Base-by-base conservation (phyloP, 2,329 filamentous ascomycete species). In the Microdochium nivale region DNA sequence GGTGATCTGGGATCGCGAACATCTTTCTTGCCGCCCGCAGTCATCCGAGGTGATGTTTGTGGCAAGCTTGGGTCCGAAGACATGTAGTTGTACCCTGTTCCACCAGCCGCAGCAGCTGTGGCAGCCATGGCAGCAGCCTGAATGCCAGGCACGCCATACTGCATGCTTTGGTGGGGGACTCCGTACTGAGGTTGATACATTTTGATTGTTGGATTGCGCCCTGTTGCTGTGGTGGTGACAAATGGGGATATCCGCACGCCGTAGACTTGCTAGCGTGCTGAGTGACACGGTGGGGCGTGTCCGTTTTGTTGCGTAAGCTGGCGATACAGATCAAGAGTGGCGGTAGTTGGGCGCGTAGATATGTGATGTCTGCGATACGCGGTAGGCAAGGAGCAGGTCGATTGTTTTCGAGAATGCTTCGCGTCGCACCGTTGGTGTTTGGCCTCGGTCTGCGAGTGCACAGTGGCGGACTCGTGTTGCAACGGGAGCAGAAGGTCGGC, bases 71-170 rank as follows among this genome's bases (percentile, higher is more conserved):
- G 77, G 62, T 91, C 87, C 51, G 87, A 83, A 49, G 84, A 73
- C 70, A 90, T 82, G 58, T 86, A 84, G 59, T 87, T 87, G 56
- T 75, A 72, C 19, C 63, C 65, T 33, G 73, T 81, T 54, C 89
- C 86, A 40, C 92, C 91, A 5, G 90, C 91, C 11, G 92, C 92
- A 1, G 92, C 91, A 19, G 92, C 92, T 1, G 91, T 96, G 23
- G 87, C 82, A 46, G 87, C 91, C 88, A 96, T 94, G 53, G 91
- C 91, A 49, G 92, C 91, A 14, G 90, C 90, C 68, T 95, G 89
- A 47, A 90, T 89, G 21, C 86, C 81, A 32, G 86, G 86, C 70
- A 92, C 89, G 53, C 80, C 85, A 72, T 95, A 95, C 72, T 88
- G 85, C 82, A 95, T 90, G 62, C 78, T 78, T 60, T 83, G 78